Evolutionary conservation across 1,284 basidiomycete genomes (phyloP).

Genomic region (Trichosporon sp.): DNA sequence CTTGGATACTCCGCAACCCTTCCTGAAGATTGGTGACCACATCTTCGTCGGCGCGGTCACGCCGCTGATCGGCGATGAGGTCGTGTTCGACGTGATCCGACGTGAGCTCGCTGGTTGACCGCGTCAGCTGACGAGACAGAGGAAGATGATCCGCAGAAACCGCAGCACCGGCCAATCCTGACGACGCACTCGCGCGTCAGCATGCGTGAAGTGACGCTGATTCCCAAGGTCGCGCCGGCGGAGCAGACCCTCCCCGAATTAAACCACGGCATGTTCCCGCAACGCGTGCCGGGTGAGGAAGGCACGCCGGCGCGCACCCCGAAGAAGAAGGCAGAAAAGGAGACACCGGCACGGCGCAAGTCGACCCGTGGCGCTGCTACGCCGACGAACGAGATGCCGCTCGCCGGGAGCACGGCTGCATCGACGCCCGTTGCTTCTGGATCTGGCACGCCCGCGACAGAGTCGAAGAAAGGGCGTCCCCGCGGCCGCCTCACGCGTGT

Average conservation of each 20-base stretch:
- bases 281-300: slow-evolving; percentile 14
- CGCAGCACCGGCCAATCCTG: slow-evolving; percentile 42
- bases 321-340: not conserved
- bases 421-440: not conserved
- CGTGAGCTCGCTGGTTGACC: slow-evolving; percentile 34
- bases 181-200: slow-evolving; percentile 40
- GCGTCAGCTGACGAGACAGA: slow-evolving; percentile 30
- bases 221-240: not conserved
- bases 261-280: slow-evolving; percentile 29
- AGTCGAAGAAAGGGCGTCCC: slow-evolving; percentile 16
- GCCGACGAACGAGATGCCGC: not conserved
- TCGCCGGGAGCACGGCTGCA: not conserved
- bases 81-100: slow-evolving; percentile 47
- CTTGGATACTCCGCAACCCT: slow-evolving; percentile 53
- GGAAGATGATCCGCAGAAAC: slow-evolving; percentile 40
- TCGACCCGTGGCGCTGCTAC: not conserved
- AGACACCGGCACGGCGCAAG: not conserved
- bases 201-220: slow-evolving; percentile 42
- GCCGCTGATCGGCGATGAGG: slow-evolving; percentile 52
- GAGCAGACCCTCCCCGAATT: not conserved
- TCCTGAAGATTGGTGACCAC: slow-evolving; percentile 53
- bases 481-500: slow-evolving; percentile 20
- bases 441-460: not conserved
- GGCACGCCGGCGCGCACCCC: not conserved
- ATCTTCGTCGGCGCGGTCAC: slow-evolving; percentile 49